Base-by-base conservation (phyloP, 768 basidiomycete species). In the Tricholoma flavovirens region DNA sequence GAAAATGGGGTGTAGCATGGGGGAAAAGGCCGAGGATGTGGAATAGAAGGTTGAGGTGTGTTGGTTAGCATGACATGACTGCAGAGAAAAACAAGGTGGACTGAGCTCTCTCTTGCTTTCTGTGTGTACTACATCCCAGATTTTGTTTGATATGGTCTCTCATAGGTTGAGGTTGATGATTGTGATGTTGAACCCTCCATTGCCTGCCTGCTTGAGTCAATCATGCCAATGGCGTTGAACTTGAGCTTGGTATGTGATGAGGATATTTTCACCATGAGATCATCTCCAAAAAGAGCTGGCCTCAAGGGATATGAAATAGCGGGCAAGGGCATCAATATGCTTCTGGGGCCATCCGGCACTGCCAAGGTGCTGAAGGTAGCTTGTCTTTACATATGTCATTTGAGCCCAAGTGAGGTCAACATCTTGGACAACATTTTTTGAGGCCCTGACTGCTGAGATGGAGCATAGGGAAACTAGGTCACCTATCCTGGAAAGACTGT, bases 391-490 rank as follows among this genome's bases (percentile, higher is more conserved):
- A n/a, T n/a, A n/a, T n/a, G n/a, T n/a, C n/a, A n/a, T n/a, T n/a
- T n/a, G n/a, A n/a, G 22, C 8, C 53, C 64, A 64, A 1, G 58
- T n/a, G 8, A 70, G 60, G 0, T 65, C 46, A 0, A 61, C 54
- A 54, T 69, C 64, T 0, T 17, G 38, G 0, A 59, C 21, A 0
- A 43, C 62, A 3, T 60, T 52, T 8, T 17, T 36, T 1, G 67
- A 70, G 0, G 66, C 59, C n/a, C 60, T 59, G 51, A 60, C 49
- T 0, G 64, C 54, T 0, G 66, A 45, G 0, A 60, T 32, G 0
- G 64, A 63, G 0, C 53, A 19, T 0, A 69, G 33, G 0, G 59
- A 36, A 0, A 67, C 42, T 0, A 55, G n/a, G 8, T 65, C 30
- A 0, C 63, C 48, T 1, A 48, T 4, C 1, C 42, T 58, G 17